Base-by-base conservation (phyloP, 23 red algal genomes). In the Gracilaria vermiculophylla region DNA sequence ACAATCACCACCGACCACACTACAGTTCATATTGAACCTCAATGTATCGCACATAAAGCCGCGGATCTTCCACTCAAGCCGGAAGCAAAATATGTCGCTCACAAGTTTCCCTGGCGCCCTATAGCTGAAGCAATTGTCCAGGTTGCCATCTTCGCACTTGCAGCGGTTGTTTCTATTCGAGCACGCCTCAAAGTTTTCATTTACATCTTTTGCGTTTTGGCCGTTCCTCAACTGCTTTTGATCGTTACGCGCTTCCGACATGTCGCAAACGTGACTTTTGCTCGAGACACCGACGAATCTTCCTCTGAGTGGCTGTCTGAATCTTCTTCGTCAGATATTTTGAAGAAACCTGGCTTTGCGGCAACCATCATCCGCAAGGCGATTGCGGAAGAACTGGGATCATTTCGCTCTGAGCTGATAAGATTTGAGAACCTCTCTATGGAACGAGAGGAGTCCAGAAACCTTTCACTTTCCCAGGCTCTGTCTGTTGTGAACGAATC, bases 121-220 rank as follows among this genome's bases (percentile, higher is more conserved):
- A 12, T 85, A 53, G 62, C 81, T 5, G 81, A 85, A 54, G 48
- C 81, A 45, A 45, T 66, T 25, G 48, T 85, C 14, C 81, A 85
- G 49, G 35, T 85, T 21, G 41, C 29, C 42, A 85, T 85, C 58
- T 31, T 66, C 41, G 44, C 61, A 1, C 44, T 85, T 51, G 81
- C 61, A 11, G 64, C 64, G 6, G 19, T 55, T 44, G 62, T 66
- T 50, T 85, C 81, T 21, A 53, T 85, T 52, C 58, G 33, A 27
- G 62, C 81, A 47, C 58, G 62, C 11, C 47, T 49, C 34, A 62
- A 66, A 10, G 40, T 71, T 42, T 69, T 85, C 47, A 62, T 66
- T 39, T 85, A 69, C 32, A 25, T 66, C 16, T 85, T 66, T 33
- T 62, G 55, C 31, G 61, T 85, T 15, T 53, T 85, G 40, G 58